Conservation (phyloP, 495 filamentous ascomycete species). For the Diplogelasinospora grovesii region DNA sequence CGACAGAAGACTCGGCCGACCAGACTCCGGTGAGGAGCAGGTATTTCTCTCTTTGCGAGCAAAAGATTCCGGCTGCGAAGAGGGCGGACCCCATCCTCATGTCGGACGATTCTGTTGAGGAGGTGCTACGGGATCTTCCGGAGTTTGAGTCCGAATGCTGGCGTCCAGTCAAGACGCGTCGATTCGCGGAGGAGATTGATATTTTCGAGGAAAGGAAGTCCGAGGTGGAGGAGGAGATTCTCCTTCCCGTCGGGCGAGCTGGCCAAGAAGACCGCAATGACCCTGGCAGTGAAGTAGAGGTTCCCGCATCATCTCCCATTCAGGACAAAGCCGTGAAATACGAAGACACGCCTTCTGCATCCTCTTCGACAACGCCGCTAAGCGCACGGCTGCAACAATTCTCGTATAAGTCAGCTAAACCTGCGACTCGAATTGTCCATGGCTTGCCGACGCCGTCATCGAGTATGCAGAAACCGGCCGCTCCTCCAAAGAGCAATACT, state of each 20-base stretch:
- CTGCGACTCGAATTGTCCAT: constrained; percentile 17
- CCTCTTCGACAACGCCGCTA: constrained; percentile 11
- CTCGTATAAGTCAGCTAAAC: constrained; percentile 16
- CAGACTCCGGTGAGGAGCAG: constrained; percentile 30
- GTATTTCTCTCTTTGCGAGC: constrained; percentile 29
- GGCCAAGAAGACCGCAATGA: neutral
- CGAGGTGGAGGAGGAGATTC: neutral
- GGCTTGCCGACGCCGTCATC: constrained; percentile 27
- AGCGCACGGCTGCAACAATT: constrained; percentile 14
- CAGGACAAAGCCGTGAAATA: neutral
- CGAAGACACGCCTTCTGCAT: neutral
- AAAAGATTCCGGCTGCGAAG: constrained; percentile 14
- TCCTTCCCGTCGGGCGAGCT: neutral
- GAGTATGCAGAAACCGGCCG: constrained; percentile 19
- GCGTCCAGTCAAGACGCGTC: constrained; percentile 1
- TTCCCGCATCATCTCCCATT: constrained; percentile 24
- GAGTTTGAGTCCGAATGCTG: constrained; percentile 25
- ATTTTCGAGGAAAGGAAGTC: constrained; percentile 6
- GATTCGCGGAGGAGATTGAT: neutral
- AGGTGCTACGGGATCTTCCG: constrained; percentile 35
- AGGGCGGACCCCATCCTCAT: constrained; percentile 26
- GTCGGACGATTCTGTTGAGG: constrained; percentile 44
- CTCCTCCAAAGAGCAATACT: constrained; percentile 17
- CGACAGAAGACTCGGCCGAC: constrained; percentile 7
- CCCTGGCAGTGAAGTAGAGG: constrained; percentile 17